These are phyloP conservation scores for Diplotaxis tenuifolia DNA, from an alignment of 345 rosid species.

Conservation along the genomic window DNA sequence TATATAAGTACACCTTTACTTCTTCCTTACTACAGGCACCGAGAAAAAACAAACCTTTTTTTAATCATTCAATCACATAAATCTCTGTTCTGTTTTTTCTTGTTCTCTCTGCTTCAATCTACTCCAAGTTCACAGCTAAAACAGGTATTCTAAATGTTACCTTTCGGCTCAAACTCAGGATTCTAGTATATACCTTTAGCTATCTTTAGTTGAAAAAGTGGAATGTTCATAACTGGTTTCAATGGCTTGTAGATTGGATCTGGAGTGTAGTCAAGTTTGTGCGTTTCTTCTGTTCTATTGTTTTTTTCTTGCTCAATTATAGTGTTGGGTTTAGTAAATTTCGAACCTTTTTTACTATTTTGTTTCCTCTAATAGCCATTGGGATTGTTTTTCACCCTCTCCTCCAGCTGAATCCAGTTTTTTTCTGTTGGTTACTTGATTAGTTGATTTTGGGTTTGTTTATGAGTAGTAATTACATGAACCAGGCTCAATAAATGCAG, in stretches of 20 bases:
- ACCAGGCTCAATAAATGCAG: not conserved
- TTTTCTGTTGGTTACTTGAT: not conserved
- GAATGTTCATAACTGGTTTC: not conserved
- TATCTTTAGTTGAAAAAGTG: not conserved
- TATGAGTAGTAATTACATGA: not conserved
- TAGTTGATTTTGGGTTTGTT: not conserved
- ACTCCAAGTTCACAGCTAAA: not conserved
- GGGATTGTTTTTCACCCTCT: not conserved
- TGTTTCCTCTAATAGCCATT: not conserved
- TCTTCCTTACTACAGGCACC: constrained; percentile 33
- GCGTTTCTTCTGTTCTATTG: not conserved
- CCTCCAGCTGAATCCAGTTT: constrained; percentile 2
- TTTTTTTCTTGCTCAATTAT: not conserved
- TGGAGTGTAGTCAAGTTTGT: not conserved
- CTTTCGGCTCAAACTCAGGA: not conserved
- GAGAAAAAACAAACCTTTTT: not conserved
- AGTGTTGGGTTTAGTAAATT: constrained; percentile 20
- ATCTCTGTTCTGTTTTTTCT: constrained; percentile 18
- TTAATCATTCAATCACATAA: constrained; percentile 18
- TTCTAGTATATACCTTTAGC: constrained; percentile 4
- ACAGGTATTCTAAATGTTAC: too few relatives aligned
- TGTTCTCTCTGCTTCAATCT: not conserved
- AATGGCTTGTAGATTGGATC: constrained; percentile 31
- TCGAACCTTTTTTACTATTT: constrained; percentile 2
- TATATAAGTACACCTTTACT: constrained; percentile 30